Percentiles rank a stretch among this genome's conserved stretches.
Evolutionary conservation across 345 rosid genomes (phyloP).

Genomic region (Bruguiera gymnorhiza): DNA sequence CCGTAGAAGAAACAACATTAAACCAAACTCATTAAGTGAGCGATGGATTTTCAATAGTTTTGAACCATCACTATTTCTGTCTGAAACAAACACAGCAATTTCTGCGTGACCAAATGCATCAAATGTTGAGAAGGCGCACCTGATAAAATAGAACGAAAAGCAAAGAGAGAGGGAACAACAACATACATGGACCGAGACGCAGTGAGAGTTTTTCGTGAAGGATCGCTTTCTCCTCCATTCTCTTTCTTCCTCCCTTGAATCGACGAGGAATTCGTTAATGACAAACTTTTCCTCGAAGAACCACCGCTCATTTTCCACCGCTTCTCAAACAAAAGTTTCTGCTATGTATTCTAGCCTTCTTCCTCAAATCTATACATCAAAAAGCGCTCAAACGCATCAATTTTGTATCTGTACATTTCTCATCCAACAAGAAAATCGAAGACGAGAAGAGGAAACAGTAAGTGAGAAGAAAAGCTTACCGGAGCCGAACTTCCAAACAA

Average conservation of each 20-base stretch:
- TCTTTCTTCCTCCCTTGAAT: slow-evolving; percentile 58
- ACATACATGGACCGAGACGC: slow-evolving; percentile 63
- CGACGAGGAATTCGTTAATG: slow-evolving; percentile 42
- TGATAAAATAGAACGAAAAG: neutral
- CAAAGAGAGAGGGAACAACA: neutral
- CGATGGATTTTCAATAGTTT: too few species aligned
- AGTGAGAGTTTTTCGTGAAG: slow-evolving; percentile 54
- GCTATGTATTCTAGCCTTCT: neutral
- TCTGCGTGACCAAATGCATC: neutral
- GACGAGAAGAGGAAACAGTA: too few species aligned
- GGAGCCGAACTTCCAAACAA: neutral
- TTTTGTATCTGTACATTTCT: neutral
- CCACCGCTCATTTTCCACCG: slow-evolving; percentile 55
- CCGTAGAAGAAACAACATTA: too few species aligned
- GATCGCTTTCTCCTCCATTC: slow-evolving; percentile 44
- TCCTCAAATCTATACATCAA: neutral
- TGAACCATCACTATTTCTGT: too few species aligned
- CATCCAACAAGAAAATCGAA: too few species aligned
- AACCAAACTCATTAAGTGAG: too few species aligned
- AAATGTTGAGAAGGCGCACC: neutral
- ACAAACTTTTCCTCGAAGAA: slow-evolving; percentile 61
- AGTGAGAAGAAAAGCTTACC: neutral
- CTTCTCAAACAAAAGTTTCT: neutral
- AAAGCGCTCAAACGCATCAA: neutral
- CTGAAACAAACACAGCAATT: neutral